phyloP scores from a whole-genome alignment of 495 filamentous ascomycete species.

The Elaphomyces granulatus region DNA sequence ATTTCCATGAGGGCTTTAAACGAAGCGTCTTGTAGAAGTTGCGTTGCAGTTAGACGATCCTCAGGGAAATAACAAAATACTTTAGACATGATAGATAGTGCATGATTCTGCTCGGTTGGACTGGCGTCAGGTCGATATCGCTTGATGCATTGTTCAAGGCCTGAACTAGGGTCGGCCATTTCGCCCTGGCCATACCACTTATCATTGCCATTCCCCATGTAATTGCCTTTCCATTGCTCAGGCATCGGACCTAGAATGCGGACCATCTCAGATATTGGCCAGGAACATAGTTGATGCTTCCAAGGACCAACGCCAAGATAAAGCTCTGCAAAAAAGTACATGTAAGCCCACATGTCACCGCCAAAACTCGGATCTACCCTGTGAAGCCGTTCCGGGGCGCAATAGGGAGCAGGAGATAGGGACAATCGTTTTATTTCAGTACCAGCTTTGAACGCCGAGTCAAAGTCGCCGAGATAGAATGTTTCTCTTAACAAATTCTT shows the following conservation, averaged over 20 bases:
- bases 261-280: too few relatives aligned
- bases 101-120: conserved; percentile 12
- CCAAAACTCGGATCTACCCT: too few relatives aligned
- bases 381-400: too few relatives aligned
- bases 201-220: conserved; percentile 8
- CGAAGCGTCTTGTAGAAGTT: conserved; percentile 14
- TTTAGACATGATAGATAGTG: conserved; percentile 11
- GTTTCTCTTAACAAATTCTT: conserved; percentile 18
- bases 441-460: too few relatives aligned
- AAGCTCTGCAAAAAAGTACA: too few relatives aligned
- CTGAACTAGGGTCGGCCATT: conserved; percentile 1
- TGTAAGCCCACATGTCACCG: too few relatives aligned
- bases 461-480: conserved; percentile 41
- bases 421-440: too few relatives aligned
- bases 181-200: conserved; percentile 14
- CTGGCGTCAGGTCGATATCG: conserved; percentile 11
- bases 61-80: conserved; percentile 13
- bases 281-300: too few relatives aligned
- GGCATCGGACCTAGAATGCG: too few relatives aligned
- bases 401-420: too few relatives aligned
- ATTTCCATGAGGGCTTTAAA: conserved; percentile 16
- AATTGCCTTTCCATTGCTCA: too few relatives aligned
- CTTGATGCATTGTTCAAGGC: conserved; percentile 10
- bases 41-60: conserved; percentile 13
- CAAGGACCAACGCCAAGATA: too few relatives aligned